These are phyloP conservation scores for Phytophthora pinifolia DNA, from an alignment of 352 stramenopile genomes.

Conservation along the genomic window DNA sequence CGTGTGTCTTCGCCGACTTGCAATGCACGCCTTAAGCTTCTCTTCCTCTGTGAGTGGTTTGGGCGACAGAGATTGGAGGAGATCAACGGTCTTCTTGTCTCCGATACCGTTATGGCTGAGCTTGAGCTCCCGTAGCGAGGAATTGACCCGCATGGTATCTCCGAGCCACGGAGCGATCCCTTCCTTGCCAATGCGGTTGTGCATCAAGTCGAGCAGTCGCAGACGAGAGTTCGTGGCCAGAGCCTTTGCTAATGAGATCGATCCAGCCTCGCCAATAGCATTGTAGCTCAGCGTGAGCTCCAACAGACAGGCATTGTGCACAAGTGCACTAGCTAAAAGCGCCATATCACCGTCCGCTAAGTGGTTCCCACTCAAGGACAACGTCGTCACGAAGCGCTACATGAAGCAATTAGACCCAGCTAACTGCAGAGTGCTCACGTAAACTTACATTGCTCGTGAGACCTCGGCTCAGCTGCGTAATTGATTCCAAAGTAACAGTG, in stretches of 20 bases:
- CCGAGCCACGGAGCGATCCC: constrained; percentile 67
- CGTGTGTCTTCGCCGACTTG: constrained; percentile 24
- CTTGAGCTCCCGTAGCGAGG: constrained; percentile 45
- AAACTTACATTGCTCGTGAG: constrained; percentile 56
- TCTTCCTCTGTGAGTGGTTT: constrained; percentile 47
- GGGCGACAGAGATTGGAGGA: constrained; percentile 49
- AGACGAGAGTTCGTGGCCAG: constrained; percentile 45
- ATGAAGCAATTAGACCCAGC: neutral
- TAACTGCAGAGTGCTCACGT: neutral
- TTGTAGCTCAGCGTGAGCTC: constrained; percentile 80
- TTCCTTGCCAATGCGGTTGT: constrained; percentile 66
- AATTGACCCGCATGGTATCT: constrained; percentile 53
- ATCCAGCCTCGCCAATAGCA: constrained; percentile 49
- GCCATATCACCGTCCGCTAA: constrained; percentile 53
- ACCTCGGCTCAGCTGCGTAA: constrained; percentile 41
- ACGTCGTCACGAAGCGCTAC: constrained; percentile 54
- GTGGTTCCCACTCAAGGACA: constrained; percentile 72
- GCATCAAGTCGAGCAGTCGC: constrained; percentile 53
- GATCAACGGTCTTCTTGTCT: constrained; percentile 49
- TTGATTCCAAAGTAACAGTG: constrained; percentile 40
- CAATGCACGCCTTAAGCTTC: constrained; percentile 53
- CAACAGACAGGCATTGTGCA: constrained; percentile 47
- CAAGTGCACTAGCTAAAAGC: constrained; percentile 52
- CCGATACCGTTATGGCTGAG: constrained; percentile 74
- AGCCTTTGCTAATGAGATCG: constrained; percentile 51